Evolutionary conservation across 257 asterid species (phyloP).

Genomic region (Primulina tabacum): DNA sequence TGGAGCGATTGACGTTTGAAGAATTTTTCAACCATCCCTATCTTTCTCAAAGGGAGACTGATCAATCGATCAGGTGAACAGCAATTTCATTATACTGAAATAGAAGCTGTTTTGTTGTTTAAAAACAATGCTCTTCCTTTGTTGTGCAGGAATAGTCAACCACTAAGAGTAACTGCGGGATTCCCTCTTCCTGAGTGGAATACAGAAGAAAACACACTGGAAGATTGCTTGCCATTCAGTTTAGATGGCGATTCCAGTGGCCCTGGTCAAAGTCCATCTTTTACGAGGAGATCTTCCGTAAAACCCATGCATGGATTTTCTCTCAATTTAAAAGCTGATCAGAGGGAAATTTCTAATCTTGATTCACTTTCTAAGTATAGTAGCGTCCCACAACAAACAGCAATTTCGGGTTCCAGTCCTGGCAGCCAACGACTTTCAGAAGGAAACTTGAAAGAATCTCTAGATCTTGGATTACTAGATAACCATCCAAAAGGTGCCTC

Average conservation of each 20-base stretch:
- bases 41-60: constrained; percentile 58
- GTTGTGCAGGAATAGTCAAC: constrained; percentile 43
- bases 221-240: constrained; percentile 67
- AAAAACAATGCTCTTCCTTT: constrained; percentile 13
- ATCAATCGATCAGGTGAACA: constrained; percentile 50
- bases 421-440: constrained; percentile 43
- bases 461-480: constrained; percentile 39
- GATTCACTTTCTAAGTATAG: constrained; percentile 30
- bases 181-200: constrained; percentile 48
- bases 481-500: constrained; percentile 50
- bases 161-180: constrained; percentile 43
- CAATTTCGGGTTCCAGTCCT: constrained; percentile 30
- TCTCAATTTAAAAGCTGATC: constrained; percentile 48
- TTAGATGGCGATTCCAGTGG: constrained; percentile 61
- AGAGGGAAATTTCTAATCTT: constrained; percentile 37
- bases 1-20: constrained; percentile 84
- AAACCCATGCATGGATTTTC: constrained; percentile 61
- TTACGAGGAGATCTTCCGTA: constrained; percentile 43
- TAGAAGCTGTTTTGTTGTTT: constrained; percentile 9
- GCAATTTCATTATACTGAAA: constrained; percentile 23
- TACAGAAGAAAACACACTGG: constrained; percentile 49
- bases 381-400: constrained; percentile 34
- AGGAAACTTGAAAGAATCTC: constrained; percentile 55
- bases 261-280: constrained; percentile 51
- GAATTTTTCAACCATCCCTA: constrained; percentile 90